Evolutionary conservation across 176 grass and related monocot species (phyloP).

Genomic region (Phoenix dactylifera): DNA sequence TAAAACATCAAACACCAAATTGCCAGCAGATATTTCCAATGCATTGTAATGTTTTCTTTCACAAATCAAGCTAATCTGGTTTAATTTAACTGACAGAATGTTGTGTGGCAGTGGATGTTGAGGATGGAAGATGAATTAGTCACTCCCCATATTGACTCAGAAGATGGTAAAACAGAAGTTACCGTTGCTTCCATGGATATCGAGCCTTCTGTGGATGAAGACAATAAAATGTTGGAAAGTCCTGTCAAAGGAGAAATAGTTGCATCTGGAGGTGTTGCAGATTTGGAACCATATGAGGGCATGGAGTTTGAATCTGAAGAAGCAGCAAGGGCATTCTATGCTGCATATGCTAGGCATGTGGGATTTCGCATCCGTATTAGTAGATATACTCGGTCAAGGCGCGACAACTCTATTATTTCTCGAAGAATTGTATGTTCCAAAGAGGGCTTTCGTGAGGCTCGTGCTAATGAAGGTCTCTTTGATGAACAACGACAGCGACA

Average conservation of each 20-base stretch:
- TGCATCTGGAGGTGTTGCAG: conserved; percentile 33
- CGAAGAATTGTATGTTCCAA: conserved; percentile 61
- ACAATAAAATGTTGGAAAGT: background rate
- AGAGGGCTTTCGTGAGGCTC: conserved; percentile 56
- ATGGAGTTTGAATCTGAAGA: conserved; percentile 68
- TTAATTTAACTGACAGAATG: too few relatives aligned
- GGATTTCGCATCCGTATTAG: conserved; percentile 54
- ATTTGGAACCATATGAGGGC: conserved; percentile 48
- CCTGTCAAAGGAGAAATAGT: conserved; percentile 24
- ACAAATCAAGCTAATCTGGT: too few relatives aligned
- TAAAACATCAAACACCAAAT: too few relatives aligned
- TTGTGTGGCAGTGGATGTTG: background rate
- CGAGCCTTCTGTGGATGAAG: conserved; percentile 11
- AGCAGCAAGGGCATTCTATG: conserved; percentile 52
- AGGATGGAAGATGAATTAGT: conserved; percentile 11
- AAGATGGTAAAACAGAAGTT: conserved; percentile 26
- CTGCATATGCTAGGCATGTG: conserved; percentile 31
- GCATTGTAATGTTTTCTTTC: too few relatives aligned
- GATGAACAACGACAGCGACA: conserved; percentile 32
- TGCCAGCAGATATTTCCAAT: too few relatives aligned
- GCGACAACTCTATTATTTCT: conserved; percentile 62
- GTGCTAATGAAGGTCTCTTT: conserved; percentile 28
- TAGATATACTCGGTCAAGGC: conserved; percentile 53
- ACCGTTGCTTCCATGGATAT: conserved; percentile 9
- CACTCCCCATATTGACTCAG: background rate